Conservation (phyloP, 2,329 filamentous ascomycete genomes). For the Aspergillus sp. region DNA sequence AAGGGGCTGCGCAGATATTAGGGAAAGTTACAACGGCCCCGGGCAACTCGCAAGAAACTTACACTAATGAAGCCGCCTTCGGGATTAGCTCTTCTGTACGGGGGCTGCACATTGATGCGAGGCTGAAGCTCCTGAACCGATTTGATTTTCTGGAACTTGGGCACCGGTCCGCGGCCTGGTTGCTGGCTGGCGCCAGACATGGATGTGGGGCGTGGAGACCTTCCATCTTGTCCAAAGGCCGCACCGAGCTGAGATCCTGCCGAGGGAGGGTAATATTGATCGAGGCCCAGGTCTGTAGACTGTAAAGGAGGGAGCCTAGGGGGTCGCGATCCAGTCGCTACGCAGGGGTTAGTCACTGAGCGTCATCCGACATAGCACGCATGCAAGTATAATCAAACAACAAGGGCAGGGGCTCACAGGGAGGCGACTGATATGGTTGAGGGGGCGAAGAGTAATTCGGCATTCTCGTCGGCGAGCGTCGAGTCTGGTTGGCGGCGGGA, state of each 20-base stretch:
- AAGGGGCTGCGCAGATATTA: conserved; percentile 63
- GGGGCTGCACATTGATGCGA: conserved; percentile 80
- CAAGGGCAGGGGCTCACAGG: conserved; percentile 44
- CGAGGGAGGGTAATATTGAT: conserved; percentile 71
- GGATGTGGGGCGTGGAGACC: conserved; percentile 48
- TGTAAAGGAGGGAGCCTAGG: conserved; percentile 75
- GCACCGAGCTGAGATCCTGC: conserved; percentile 70
- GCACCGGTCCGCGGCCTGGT: conserved; percentile 66
- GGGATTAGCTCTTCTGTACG: conserved; percentile 89
- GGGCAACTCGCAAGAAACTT: conserved; percentile 39
- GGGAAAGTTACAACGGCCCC: conserved; percentile 1
- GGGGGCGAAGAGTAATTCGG: conserved; percentile 57
- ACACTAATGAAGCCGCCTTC: conserved; percentile 98
- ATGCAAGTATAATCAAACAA: background rate
- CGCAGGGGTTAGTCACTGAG: conserved; percentile 17
- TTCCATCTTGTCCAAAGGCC: conserved; percentile 56
- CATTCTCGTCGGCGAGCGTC: conserved; percentile 76
- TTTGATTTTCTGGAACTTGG: conserved; percentile 80
- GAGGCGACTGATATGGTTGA: conserved; percentile 60
- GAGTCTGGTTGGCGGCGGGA: conserved; percentile 51
- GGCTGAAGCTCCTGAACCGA: conserved; percentile 73
- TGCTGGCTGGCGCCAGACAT: conserved; percentile 50
- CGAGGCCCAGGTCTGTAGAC: conserved; percentile 64
- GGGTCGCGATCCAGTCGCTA: conserved; percentile 46
- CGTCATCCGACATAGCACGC: background rate